Percentiles rank a stretch among this genome's conserved stretches.
These are phyloP conservation scores for Hygrocybe coccinea DNA, from an alignment of 768 basidiomycete genomes.

Conservation along the genomic window DNA sequence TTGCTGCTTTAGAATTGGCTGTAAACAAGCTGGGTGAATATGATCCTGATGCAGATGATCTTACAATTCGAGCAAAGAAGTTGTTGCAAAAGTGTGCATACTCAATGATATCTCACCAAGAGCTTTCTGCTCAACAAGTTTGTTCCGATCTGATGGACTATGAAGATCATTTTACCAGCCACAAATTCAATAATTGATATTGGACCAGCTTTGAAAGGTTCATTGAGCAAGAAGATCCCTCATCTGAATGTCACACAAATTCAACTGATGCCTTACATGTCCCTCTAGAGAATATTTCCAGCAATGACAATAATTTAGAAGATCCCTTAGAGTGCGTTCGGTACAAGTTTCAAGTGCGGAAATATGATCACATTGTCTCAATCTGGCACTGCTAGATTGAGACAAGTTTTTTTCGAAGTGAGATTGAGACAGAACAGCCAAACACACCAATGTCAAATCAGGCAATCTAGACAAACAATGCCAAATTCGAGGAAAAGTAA, in stretches of 20 bases:
- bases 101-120: constrained; percentile 35
- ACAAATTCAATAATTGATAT: constrained; percentile 30
- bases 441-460: too few species aligned
- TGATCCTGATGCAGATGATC: constrained; percentile 15
- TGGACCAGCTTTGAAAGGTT: constrained; percentile 32
- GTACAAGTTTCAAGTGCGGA: too few species aligned
- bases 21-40: constrained; percentile 26
- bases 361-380: too few species aligned
- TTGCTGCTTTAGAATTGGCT: constrained; percentile 34
- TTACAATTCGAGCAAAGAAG: constrained; percentile 23
- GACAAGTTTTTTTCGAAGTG: too few species aligned
- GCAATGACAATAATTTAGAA: too few species aligned
- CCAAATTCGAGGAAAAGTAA: too few species aligned
- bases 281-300: not conserved
- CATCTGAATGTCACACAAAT: constrained; percentile 23
- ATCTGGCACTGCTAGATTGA: too few species aligned
- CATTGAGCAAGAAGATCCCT: constrained; percentile 18
- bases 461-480: too few species aligned
- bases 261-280: not conserved
- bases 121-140: constrained; percentile 38
- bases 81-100: constrained; percentile 36
- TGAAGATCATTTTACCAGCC: constrained; percentile 36
- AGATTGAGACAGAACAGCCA: too few species aligned
- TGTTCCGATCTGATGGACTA: constrained; percentile 30
- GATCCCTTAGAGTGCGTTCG: not conserved